Evolutionary conservation across 768 basidiomycete genomes (phyloP), one percentile per base, ranked within the genome.

Genomic region (Boletus pseudopeckii): DNA sequence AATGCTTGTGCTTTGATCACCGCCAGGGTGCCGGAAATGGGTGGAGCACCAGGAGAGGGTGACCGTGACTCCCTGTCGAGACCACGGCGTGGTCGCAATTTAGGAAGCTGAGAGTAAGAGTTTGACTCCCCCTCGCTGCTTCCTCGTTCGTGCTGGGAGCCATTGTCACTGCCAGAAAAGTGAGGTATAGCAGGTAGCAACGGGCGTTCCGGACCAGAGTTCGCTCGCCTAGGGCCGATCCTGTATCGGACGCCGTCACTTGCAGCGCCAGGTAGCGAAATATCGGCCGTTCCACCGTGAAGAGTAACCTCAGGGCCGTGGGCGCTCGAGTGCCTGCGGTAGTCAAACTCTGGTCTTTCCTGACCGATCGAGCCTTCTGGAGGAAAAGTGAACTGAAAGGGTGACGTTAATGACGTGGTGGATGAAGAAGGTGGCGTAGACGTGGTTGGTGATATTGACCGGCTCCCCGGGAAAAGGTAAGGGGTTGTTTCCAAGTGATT

Each of bases 1-100:
- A 92, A 93, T 37, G 91, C 86, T 67, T 92, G 90, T 40, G 90
- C 90, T 73, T 92, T 93, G 73, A 93, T 91, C 53, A 92, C 90
- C 49, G 91, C 90, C 44, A 93, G 80, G 30, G 91, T 92, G 24
- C 88, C 86, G 46, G 86, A 90, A 65, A 90, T 76, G 26, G 75
- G 75, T 54, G 78, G 74, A 49, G 67, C 67, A 39, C 69, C 67
- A 17, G 79, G 77, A 45, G 80, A 79, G 45, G 75, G 79, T 36
- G 79, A 80, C 36, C 74, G 72, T 26, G 74, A 74, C 59, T 74
- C 72, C 62, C 76, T 77, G 34, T 80, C 73, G 26, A 74, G 70
- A 49, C 75, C 72, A 46, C 78, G 80, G 48, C 81, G 80, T 52
- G 77, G 65, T 42, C 80, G 77, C 60, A 77, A 59, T 56, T 77